phyloP scores from a whole-genome alignment of 2,329 filamentous ascomycete species.

The Phyllosticta citribraziliensis region DNA sequence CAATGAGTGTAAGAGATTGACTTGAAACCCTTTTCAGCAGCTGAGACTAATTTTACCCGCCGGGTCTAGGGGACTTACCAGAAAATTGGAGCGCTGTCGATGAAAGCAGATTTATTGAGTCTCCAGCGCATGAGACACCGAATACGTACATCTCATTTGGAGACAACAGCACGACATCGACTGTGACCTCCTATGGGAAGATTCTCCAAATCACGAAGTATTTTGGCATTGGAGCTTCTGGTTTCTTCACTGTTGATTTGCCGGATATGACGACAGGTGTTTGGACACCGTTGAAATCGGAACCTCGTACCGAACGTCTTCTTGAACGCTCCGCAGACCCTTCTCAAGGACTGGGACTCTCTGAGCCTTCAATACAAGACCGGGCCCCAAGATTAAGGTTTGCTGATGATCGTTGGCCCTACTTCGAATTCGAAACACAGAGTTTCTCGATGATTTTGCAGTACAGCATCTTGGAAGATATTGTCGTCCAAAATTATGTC shows the following conservation, averaged over 20 bases:
- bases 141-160: slow-evolving; percentile 1
- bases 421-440: neutral
- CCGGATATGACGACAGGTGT: neutral
- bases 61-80: too few species aligned
- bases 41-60: too few species aligned
- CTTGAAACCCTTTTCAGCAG: too few species aligned
- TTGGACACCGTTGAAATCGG: neutral
- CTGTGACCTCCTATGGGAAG: neutral
- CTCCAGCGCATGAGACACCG: neutral
- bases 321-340: neutral
- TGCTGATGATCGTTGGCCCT: slow-evolving; percentile 3
- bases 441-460: neutral
- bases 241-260: neutral
- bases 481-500: neutral
- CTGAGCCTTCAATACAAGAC: neutral
- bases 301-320: neutral
- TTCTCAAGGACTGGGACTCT: neutral
- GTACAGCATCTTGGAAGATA: neutral
- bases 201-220: slow-evolving; percentile 4
- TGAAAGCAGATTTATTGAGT: neutral
- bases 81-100: neutral
- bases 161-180: neutral
- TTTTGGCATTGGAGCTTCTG: neutral
- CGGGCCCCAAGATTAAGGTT: neutral
- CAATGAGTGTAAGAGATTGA: too few species aligned